A percentile compares a stretch with the other conserved stretches of the same genome.
Conservation (phyloP, 371 early-diverging fungal species). For the Apophysomyces trapeziformis region DNA sequence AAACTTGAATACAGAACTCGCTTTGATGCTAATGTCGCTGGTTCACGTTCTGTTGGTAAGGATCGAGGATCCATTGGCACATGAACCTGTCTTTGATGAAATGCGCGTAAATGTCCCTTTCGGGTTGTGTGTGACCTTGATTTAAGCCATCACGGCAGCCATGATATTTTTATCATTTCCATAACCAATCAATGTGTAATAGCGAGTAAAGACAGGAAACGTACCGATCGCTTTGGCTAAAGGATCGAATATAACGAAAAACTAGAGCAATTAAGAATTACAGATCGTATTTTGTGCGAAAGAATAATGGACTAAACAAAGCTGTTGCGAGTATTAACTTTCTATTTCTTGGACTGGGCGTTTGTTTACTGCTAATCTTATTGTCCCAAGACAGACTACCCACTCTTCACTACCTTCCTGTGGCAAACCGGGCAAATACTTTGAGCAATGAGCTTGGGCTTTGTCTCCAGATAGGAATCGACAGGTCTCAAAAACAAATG, state of each 20-base stretch:
- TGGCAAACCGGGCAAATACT: constrained; percentile 14
- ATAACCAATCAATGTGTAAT: no score
- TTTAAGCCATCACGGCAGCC: no score
- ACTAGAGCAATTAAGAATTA: no score
- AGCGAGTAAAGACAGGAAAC: no score
- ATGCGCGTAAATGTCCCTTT: no score
- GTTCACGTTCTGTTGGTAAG: not conserved
- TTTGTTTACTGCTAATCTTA: constrained; percentile 8
- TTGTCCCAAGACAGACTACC: constrained; percentile 17
- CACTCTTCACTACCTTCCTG: constrained; percentile 9
- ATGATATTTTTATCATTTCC: no score
- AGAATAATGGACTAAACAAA: not conserved
- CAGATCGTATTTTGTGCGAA: not conserved
- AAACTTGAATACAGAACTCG: constrained; percentile 27
- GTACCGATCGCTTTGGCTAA: no score
- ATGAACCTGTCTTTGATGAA: no score
- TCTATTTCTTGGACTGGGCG: not conserved
- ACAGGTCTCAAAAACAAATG: constrained; percentile 12
- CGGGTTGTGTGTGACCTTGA: no score
- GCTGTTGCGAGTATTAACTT: not conserved
- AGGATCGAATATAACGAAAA: no score
- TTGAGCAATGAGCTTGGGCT: constrained; percentile 11
- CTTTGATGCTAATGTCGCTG: constrained; percentile 20
- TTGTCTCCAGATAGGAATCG: constrained; percentile 15
- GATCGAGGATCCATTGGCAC: not conserved